Base-by-base conservation (phyloP, 2,329 filamentous ascomycete genomes). In the Ceratocystis albifundus region DNA sequence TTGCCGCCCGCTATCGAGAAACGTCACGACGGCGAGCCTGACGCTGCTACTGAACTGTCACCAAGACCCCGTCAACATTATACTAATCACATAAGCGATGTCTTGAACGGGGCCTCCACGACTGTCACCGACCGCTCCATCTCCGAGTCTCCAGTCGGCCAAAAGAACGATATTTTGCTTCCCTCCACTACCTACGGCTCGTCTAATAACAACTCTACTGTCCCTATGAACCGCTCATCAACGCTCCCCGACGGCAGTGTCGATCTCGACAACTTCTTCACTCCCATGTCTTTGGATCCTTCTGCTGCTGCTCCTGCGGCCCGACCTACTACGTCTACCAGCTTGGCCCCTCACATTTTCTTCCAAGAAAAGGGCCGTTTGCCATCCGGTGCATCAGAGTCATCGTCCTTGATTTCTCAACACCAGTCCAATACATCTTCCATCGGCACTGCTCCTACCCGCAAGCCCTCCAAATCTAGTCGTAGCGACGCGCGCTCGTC, bases 301-400 rank as follows among this genome's bases (percentile, higher is more conserved):
- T 84, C 87, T 12, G 81, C 79, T 41, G 36, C 79, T 82, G 20
- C 78, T 80, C 41, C 61, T 80, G 76, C 4, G 69, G 76, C 44
- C 81, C 79, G 72, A 72, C 76, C 17, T 70, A 75, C 2, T 79
- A 83, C 64, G 81, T 80, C 1, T 77, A 79, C 66, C 74, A 91
- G 89, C 17, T 17, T 57, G 22, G 53, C 53, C 1, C 90, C 91
- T n/a, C 91, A 96, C 72, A 96, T 96, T 71, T 88, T 90, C 25
- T 95, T 91, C 73, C 90, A 96, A 74, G 90, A 96, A 72, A 94
- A 92, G 75, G 84, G 84, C 1, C 83, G 88, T 57, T 81, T 84
- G 68, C 76, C 80, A 3, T 68, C 67, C 4, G 41, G 25, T 1
- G 44, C 64, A 17, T 68, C 64, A 20, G 67, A 68, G 36, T 59